A percentile compares a stretch with the other conserved stretches of the same genome.
phyloP scores from a whole-genome alignment of 768 basidiomycete species.

The Cytidiella melzeri region DNA sequence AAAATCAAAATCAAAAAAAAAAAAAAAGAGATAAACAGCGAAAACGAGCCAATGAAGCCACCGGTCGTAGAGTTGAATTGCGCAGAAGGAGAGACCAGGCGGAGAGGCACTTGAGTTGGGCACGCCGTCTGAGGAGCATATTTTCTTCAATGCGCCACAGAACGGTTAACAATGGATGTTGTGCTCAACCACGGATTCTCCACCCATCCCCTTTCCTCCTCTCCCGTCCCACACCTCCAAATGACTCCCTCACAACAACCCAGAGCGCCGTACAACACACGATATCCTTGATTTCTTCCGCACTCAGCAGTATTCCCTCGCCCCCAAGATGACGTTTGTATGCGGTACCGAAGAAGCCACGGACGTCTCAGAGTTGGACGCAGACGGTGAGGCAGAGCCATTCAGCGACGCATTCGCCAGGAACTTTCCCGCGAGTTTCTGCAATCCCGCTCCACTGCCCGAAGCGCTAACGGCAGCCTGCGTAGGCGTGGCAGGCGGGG shows the following conservation, averaged over 20 bases:
- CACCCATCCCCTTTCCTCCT: slow-evolving; percentile 75
- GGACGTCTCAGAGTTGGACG: neutral
- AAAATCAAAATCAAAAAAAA: too few relatives aligned
- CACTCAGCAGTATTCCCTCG: slow-evolving; percentile 61
- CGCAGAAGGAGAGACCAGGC: too few relatives aligned
- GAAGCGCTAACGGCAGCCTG: slow-evolving; percentile 5
- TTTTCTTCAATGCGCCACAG: too few relatives aligned
- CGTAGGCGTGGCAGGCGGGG: slow-evolving; percentile 24
- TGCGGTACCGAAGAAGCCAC: neutral
- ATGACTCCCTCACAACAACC: slow-evolving; percentile 89
- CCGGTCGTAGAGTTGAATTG: too few relatives aligned
- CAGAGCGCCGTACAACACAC: slow-evolving; percentile 85
- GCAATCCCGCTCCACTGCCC: neutral
- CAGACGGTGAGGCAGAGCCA: too few relatives aligned
- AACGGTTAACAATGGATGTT: too few relatives aligned
- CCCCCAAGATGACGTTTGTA: slow-evolving; percentile 9
- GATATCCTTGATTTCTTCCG: slow-evolving; percentile 92
- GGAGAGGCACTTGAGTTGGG: too few relatives aligned
- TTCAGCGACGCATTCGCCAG: slow-evolving; percentile 4
- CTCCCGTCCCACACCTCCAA: slow-evolving; percentile 82
- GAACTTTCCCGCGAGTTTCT: slow-evolving; percentile 4
- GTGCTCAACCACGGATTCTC: slow-evolving; percentile 54
- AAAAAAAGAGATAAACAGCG: too few relatives aligned
- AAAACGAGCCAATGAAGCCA: too few relatives aligned
- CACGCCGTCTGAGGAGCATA: too few relatives aligned